Evolutionary conservation across 495 filamentous ascomycete species (phyloP).

Genomic region (Lepidopterella palustris): DNA sequence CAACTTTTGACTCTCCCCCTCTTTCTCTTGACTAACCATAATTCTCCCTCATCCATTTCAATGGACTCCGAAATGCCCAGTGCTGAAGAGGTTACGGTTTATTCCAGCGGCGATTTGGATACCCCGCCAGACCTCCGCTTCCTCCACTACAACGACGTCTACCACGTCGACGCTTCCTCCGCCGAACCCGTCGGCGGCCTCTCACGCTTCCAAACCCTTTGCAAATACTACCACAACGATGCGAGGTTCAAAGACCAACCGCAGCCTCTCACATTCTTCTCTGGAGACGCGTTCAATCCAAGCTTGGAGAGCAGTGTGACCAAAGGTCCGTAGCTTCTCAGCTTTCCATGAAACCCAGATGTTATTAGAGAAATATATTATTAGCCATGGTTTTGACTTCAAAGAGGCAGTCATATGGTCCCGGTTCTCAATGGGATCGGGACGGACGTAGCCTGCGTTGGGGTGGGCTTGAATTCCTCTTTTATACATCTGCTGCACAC

Average conservation of each 20-base stretch:
- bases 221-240: constrained; percentile 62
- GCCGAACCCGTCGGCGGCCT: constrained; percentile 75
- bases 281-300: constrained; percentile 88
- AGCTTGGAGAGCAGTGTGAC: constrained; percentile 79
- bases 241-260: constrained; percentile 54
- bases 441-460: constrained; percentile 70
- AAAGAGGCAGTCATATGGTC: constrained; percentile 68
- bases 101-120: constrained; percentile 2
- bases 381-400: constrained; percentile 8
- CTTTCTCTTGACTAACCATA: not conserved
- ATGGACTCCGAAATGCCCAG: not conserved
- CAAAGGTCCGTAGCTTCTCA: constrained; percentile 50
- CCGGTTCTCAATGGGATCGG: constrained; percentile 73
- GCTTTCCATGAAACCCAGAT: not conserved
- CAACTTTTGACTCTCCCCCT: not conserved
- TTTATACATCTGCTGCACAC: not conserved
- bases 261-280: constrained; percentile 71
- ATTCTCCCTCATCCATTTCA: not conserved
- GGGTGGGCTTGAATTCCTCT: constrained; percentile 47
- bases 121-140: constrained; percentile 66
- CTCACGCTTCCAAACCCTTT: constrained; percentile 70
- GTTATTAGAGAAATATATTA: no score
- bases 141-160: constrained; percentile 89
- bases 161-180: constrained; percentile 73
- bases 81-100: not conserved